Base-by-base conservation (phyloP, 345 rosid genomes). In the Lumnitzera littorea region DNA sequence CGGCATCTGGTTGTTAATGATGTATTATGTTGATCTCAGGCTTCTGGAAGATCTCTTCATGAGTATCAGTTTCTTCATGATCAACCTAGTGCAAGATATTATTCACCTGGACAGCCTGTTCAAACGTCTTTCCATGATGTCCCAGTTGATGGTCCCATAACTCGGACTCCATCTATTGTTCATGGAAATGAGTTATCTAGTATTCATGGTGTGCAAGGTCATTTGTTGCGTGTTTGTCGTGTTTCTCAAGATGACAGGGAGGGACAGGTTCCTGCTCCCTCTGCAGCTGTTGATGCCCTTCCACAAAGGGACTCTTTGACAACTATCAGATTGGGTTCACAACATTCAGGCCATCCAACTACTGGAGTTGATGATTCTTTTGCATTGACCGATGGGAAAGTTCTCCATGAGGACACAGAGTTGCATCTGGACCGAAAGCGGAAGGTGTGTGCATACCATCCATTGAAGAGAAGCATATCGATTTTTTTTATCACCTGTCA, bases 31-130 rank as follows among this genome's bases (percentile, higher is more conserved):
- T 16, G 43, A 56, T 23, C 70, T 56, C 82, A 85, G 86, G 84
- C 81, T 68, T 72, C 75, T 64, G 53, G 58, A 48, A 79, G 83
- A 72, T 77, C 77, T 68, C 68, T 74, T 66, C 86, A 82, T 61
- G 92, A 83, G 59, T 80, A 90, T 66, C 91, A 78, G 61, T 75
- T 82, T 76, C 67, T 84, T 53, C 84, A 77, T 57, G 95, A 94
- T 20, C 87, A 76, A 51, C 72, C 92, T 20, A 61, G 57, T 62
- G 55, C 58, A 63, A 78, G 84, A 69, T 76, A 84, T 69, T 83
- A 82, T 58, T 36, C 73, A 31, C 74, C 70, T 73, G 88, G 85
- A 50, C 77, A 76, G 57, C 68, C 59, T 69, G 49, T 75, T 36
- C 86, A 79, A 61, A 76, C 82, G 65, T 84, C 80, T 74, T 75